A percentile compares a stretch with the other conserved stretches of the same genome.
phyloP scores from a whole-genome alignment of 345 rosid species.

The Brassica juncea region DNA sequence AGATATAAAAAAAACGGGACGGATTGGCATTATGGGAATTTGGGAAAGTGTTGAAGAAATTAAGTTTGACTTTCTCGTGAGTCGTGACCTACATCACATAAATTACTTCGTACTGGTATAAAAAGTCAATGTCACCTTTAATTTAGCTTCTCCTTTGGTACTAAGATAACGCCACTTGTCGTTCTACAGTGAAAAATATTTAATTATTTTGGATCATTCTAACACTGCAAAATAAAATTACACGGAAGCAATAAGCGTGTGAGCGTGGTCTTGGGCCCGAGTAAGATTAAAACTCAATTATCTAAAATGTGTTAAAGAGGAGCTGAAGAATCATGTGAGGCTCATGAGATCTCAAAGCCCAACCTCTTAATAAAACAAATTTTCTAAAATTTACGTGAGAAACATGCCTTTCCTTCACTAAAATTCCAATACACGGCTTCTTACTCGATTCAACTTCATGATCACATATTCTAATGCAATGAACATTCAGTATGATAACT shows the following conservation, averaged over 20 bases:
- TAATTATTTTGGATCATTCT: not conserved
- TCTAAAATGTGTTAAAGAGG: not conserved
- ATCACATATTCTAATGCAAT: no score
- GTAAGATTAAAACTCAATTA: not conserved
- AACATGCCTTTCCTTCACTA: no score
- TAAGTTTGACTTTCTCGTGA: conserved; percentile 46
- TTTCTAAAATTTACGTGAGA: not conserved
- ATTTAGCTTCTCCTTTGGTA: conserved; percentile 13
- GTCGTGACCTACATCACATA: conserved; percentile 6
- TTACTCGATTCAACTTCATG: no score
- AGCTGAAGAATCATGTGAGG: not conserved
- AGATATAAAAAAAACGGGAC: not conserved
- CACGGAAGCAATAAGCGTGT: no score
- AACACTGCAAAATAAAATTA: not conserved
- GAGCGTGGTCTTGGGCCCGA: not conserved
- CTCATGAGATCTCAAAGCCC: conserved; percentile 1
- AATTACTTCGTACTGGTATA: not conserved
- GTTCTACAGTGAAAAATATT: not conserved
- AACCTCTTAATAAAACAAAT: not conserved
- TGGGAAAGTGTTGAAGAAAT: conserved; percentile 41
- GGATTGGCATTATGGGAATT: conserved; percentile 20
- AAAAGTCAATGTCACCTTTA: conserved; percentile 30
- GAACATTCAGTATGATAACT: not conserved
- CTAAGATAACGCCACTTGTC: conserved; percentile 6
- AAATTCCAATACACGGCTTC: no score